phyloP scores from a whole-genome alignment of 1,284 basidiomycete species.

The Taiwanofungus camphoratus region DNA sequence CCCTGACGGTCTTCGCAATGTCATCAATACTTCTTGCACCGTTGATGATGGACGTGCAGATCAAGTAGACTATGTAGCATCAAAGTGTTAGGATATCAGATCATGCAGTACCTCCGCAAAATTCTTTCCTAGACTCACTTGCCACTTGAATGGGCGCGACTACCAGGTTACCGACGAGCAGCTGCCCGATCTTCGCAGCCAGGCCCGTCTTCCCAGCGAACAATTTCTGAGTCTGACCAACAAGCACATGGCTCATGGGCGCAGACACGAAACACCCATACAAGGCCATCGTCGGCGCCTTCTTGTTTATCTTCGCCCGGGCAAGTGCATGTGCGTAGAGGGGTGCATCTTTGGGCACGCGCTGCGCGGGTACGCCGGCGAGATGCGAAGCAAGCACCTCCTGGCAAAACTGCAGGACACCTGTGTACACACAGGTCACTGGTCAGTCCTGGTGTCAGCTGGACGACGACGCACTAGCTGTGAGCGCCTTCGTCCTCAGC shows the following conservation, averaged over 20 bases:
- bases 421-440: no score
- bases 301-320: slow-evolving; percentile 50
- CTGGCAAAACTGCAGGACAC: slow-evolving; percentile 68
- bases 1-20: slow-evolving; percentile 65
- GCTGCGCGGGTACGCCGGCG: slow-evolving; percentile 50
- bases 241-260: slow-evolving; percentile 72
- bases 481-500: slow-evolving; percentile 69
- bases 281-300: slow-evolving; percentile 75
- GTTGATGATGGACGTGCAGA: slow-evolving; percentile 81
- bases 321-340: slow-evolving; percentile 47
- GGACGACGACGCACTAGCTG: slow-evolving; percentile 42
- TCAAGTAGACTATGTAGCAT: slow-evolving; percentile 45
- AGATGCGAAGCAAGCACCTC: slow-evolving; percentile 74
- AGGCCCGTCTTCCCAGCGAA: slow-evolving; percentile 75
- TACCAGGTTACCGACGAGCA: slow-evolving; percentile 75
- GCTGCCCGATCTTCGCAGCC: slow-evolving; percentile 64
- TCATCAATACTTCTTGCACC: slow-evolving; percentile 69
- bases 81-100: background rate
- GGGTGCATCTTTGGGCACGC: slow-evolving; percentile 50
- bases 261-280: slow-evolving; percentile 87
- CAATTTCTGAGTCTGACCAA: slow-evolving; percentile 64
- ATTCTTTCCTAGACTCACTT: no score
- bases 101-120: background rate
- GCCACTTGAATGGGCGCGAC: slow-evolving; percentile 73
- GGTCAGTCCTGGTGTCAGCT: no score